Conservation (phyloP, 306 rosid genomes). For the Vigna reflexopilosa region DNA sequence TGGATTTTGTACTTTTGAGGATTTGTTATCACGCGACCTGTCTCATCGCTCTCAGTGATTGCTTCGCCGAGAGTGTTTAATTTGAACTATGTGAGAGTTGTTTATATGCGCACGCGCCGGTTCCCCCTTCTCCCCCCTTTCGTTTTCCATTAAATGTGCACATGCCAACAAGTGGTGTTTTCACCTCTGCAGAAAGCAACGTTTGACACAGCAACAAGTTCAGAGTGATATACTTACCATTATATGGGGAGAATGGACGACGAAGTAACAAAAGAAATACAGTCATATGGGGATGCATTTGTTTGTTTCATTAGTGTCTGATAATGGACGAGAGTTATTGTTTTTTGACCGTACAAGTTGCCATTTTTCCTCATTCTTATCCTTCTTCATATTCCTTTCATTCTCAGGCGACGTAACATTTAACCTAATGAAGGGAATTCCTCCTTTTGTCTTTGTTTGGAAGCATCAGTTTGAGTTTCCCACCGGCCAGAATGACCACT, state of each 20-base stretch:
- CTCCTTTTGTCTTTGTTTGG: background rate
- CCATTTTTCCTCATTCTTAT: background rate
- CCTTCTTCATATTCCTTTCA: constrained; percentile 8
- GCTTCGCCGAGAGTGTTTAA: background rate
- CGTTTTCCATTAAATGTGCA: constrained; percentile 43
- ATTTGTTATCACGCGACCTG: constrained; percentile 27
- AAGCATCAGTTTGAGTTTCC: background rate
- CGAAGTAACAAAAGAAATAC: constrained; percentile 5
- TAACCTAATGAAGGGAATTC: background rate
- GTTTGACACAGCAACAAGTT: constrained; percentile 14
- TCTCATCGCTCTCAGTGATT: constrained; percentile 29
- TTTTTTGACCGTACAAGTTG: background rate
- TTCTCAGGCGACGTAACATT: background rate
- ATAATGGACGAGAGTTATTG: background rate
- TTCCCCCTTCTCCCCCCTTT: constrained; percentile 2
- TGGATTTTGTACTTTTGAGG: constrained; percentile 34
- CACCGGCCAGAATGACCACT: constrained; percentile 1
- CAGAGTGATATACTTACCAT: background rate
- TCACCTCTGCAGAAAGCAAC: constrained; percentile 40
- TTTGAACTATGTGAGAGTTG: background rate
- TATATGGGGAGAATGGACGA: constrained; percentile 16
- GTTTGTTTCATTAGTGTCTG: constrained; percentile 34
- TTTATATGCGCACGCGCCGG: constrained; percentile 17
- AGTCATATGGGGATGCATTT: background rate
- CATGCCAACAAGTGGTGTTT: constrained; percentile 56